Evolutionary conservation across 1,284 basidiomycete genomes (phyloP).

Genomic region (Cronartium quercuum): DNA sequence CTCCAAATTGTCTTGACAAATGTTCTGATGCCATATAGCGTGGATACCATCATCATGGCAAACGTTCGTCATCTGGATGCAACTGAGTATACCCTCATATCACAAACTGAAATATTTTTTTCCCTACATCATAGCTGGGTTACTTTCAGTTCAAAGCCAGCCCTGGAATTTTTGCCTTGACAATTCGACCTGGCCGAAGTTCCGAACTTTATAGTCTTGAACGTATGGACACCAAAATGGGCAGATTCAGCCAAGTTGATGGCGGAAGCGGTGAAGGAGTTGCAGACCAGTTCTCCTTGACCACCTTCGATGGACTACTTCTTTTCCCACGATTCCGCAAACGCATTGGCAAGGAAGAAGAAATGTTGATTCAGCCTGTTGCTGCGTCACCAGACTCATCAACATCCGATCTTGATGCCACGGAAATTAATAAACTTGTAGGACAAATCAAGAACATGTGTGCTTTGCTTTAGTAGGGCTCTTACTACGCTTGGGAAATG

Average conservation of each 20-base stretch:
- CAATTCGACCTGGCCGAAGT: constrained; percentile 74
- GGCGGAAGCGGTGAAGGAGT: constrained; percentile 50
- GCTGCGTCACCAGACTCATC: background rate
- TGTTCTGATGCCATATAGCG: constrained; percentile 24
- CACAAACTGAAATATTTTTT: background rate
- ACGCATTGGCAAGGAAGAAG: constrained; percentile 67
- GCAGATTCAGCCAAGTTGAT: constrained; percentile 62
- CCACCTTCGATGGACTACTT: constrained; percentile 78
- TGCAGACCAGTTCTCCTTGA: constrained; percentile 63
- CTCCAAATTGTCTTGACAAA: constrained; percentile 70
- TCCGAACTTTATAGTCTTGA: constrained; percentile 72
- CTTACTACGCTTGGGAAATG: background rate
- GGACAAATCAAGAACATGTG: constrained; percentile 36
- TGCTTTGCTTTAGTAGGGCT: background rate
- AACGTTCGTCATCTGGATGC: constrained; percentile 54
- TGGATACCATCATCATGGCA: constrained; percentile 64
- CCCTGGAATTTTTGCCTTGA: constrained; percentile 76
- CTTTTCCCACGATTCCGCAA: constrained; percentile 73
- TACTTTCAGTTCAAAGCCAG: constrained; percentile 92
- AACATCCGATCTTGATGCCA: background rate
- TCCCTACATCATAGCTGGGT: constrained; percentile 55
- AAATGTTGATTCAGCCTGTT: constrained; percentile 42
- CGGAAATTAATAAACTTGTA: constrained; percentile 20
- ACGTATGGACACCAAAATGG: constrained; percentile 67
- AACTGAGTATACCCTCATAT: background rate